Evolutionary conservation across 75 land plant genomes (phyloP), one percentile per base, ranked within the genome.

Genomic region (Azolla pinnata): DNA sequence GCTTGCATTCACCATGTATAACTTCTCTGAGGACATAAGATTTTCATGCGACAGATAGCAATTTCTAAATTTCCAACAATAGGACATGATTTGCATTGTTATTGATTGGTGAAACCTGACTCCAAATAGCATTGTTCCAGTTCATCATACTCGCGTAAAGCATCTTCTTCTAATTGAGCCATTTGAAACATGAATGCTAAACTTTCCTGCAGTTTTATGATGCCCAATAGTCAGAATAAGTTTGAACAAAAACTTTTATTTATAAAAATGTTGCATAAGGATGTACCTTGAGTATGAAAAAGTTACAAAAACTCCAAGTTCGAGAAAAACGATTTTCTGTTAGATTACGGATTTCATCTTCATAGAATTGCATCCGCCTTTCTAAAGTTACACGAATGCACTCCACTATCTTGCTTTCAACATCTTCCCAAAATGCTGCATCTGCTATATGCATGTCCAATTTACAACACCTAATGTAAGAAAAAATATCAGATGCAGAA

Each of bases 141-240:
- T 50, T 93, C 98, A 60, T 85, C 90, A 67, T 93, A 93, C 66
- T 93, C 98, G 19, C 98, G 96, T 24, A 93, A 80, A 9, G 96
- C 72, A 76, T 93, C 96, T 57, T 88, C 96, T 49, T 79, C 77
- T 46, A 88, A 79, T 59, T 85, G 78, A 34, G 87, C 79, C 79
- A 93, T 79, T 77, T 93, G 88, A 77, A 93, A 93, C 87, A 93
- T 85, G 55, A 83, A 85, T 54, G 98, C 96, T 79, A 93, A 70
- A 69, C 98, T 85, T 73, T 93, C 98, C 97, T 92, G 84, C 34
- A 71, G 16, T 31, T 10, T 60, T 5, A 25, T 29, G 33, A 30
- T 2, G 29, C 5, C 24, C 27, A 63, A 31, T 56, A 32, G 33
- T 31, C 50, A 34, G 44, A 0, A 60, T 53, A 20, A 46, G n/a